phyloP scores from a whole-genome alignment of 164 flowering plant genomes.

The Dillenia suffruticosa region DNA sequence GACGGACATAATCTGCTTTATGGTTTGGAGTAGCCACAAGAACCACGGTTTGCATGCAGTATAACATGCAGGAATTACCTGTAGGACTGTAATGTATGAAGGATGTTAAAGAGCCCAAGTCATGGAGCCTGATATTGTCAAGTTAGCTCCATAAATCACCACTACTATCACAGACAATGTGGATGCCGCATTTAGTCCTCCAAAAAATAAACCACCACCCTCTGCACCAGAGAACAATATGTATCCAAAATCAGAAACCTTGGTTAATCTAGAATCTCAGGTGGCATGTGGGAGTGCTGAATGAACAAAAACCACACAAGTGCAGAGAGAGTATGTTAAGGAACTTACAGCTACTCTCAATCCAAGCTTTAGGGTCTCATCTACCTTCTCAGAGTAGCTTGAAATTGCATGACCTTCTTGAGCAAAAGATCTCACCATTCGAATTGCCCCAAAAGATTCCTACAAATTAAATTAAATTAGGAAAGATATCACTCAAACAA shows the following conservation, averaged over 20 bases:
- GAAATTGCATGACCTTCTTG: constrained; percentile 74
- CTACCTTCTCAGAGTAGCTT: constrained; percentile 81
- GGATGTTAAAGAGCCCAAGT: constrained; percentile 61
- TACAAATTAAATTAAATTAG: constrained; percentile 16
- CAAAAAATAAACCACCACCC: constrained; percentile 73
- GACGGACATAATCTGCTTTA: background rate
- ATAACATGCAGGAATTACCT: constrained; percentile 29
- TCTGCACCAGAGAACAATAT: constrained; percentile 38
- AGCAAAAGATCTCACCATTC: constrained; percentile 96
- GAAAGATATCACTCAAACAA: no score
- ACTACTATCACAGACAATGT: constrained; percentile 81
- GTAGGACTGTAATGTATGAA: constrained; percentile 78
- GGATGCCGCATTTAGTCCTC: constrained; percentile 92
- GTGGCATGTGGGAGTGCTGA: background rate
- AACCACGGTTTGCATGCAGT: no score
- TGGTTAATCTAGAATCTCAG: background rate
- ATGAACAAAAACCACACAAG: no score
- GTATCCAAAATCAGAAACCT: constrained; percentile 9
- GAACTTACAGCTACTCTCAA: constrained; percentile 85
- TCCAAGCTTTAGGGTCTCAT: constrained; percentile 85
- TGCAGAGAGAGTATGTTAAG: background rate
- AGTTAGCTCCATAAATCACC: constrained; percentile 86
- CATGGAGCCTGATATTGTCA: constrained; percentile 81
- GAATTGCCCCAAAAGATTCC: constrained; percentile 97
- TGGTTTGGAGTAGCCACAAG: no score